Evolutionary conservation across 306 rosid species (phyloP), one percentile per base, ranked within the genome.

Genomic region (Acacia melanoxylon): DNA sequence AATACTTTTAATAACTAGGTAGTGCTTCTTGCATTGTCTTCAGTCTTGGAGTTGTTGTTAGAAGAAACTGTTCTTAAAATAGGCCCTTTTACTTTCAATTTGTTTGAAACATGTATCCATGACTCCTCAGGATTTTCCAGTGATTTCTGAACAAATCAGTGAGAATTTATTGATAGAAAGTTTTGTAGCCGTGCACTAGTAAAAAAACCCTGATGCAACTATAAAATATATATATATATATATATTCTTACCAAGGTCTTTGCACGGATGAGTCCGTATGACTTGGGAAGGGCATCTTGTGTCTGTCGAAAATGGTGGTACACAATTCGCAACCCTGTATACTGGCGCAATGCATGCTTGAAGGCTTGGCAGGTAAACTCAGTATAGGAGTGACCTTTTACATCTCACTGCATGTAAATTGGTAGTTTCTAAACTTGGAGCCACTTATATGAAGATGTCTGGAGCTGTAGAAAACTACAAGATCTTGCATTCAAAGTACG

Each of bases 311-410:
- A 95, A 84, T 95, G 99, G 99, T 86, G 91, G 87, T 91, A 93
- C 73, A 95, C 96, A 27, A 86, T 95, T 63, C 97, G 96, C 48
- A 95, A 93, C 78, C 98, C 99, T 88, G 91, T 86, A 52, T 92
- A 91, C 85, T 95, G 98, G 99, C 96, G 98, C 85, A 86, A 63
- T 81, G 94, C 98, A 45, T 95, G 98, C 89, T 86, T 95, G 79
- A 95, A 93, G 92, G 99, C 93, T 83, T 95, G 99, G 99, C 99
- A 93, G 99, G 99, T 95, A 92, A 83, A 75, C 58, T 71, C 82
- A 52, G 62, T 78, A 22, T 77, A 65, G 63, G 81, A 61, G 77
- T 82, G 68, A 65, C 58, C 71, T 25, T 63, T 61, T 81, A 78
- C 20, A 61, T 73, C 51, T 67, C 79, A 24, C 45, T 82, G 76